Base-by-base conservation (phyloP, 1,139 yeast species). In the Yamadazyma kanchanaburiensis region DNA sequence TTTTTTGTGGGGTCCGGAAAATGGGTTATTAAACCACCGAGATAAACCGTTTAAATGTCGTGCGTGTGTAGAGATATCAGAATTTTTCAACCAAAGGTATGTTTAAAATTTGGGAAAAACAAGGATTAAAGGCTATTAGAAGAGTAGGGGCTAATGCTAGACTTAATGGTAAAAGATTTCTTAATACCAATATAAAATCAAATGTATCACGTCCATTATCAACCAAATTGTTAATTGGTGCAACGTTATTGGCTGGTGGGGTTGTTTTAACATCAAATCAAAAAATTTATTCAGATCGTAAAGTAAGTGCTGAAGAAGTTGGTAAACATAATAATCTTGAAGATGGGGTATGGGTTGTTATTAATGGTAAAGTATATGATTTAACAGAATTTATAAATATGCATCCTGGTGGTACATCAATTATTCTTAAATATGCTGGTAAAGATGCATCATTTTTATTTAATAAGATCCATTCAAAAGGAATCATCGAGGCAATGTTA, bases 281-380 rank as follows among this genome's bases (percentile, higher is more conserved):
- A 10, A 43, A 40, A 22, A 39, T 37, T 30, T 45, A 42, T 21
- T 40, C 49, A 41, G 27, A 34, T 43, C 20, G 42, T 36, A 21
- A 40, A 39, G 25, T 35, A 27, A 21, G 35, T n/a, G 29, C 36
- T 4, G 33, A 33, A n/a, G 47, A 45, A 20, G 38, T 46, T 8
- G 26, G 9, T 16, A 28, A 32, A 18, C 51, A 46, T 22, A 36
- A 36, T 26, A 32, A 35, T 12, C 15, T 34, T 2, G 43, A 40
- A 13, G 34, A 38, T 12, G 49, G 52, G 1, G 34, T 39, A 6
- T 55, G 59, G 59, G 53, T 53, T 2, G 57, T 44, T 2, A 44
- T 55, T 33, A 49, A 53, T 27, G 56, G 56, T 0, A 30, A 51
- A 16, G 60, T 55, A 1, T 55, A 48, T 32, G 60, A 55, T 36